These are phyloP conservation scores for Arthrocladium fulminans DNA, from an alignment of 2,329 filamentous ascomycete genomes.

Conservation along the genomic window DNA sequence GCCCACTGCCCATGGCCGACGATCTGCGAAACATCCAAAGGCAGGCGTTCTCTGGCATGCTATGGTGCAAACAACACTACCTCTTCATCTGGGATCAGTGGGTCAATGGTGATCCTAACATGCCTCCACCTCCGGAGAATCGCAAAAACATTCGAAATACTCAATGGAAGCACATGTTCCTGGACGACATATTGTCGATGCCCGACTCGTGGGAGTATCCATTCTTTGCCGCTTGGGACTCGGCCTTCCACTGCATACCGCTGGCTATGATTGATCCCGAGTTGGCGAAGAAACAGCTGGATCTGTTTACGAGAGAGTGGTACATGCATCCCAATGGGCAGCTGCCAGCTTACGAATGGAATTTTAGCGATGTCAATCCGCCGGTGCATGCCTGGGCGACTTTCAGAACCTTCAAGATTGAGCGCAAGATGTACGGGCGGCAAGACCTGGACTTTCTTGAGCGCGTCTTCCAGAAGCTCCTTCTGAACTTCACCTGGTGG, in stretches of 20 bases:
- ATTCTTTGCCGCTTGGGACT: conserved; percentile 96
- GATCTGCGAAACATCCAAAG: conserved; percentile 91
- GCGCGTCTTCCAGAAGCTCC: conserved; percentile 88
- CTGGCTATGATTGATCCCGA: conserved; percentile 96
- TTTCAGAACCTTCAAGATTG: conserved; percentile 95
- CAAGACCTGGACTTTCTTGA: conserved; percentile 94
- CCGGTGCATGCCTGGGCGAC: conserved; percentile 94
- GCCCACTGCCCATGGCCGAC: conserved; percentile 84
- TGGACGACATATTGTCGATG: conserved; percentile 95
- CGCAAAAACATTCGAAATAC: conserved; percentile 75
- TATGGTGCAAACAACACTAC: conserved; percentile 98
- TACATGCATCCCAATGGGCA: conserved; percentile 98
- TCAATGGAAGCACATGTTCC: conserved; percentile 89
- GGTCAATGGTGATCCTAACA: conserved; percentile 85
- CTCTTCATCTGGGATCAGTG: conserved; percentile 97
- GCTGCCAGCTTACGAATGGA: conserved; percentile 90
- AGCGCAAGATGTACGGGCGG: conserved; percentile 90
- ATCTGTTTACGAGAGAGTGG: conserved; percentile 93
- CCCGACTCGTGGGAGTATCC: conserved; percentile 98
- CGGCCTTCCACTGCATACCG: conserved; percentile 91
- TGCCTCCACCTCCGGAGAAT: conserved; percentile 73
- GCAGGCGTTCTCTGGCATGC: conserved; percentile 90
- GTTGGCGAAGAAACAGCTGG: conserved; percentile 95
- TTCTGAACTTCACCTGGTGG: conserved; percentile 99
- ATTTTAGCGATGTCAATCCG: conserved; percentile 94